Evolutionary conservation across 1,139 yeast genomes (phyloP).

Genomic region (Yamadazyma triangularis): DNA sequence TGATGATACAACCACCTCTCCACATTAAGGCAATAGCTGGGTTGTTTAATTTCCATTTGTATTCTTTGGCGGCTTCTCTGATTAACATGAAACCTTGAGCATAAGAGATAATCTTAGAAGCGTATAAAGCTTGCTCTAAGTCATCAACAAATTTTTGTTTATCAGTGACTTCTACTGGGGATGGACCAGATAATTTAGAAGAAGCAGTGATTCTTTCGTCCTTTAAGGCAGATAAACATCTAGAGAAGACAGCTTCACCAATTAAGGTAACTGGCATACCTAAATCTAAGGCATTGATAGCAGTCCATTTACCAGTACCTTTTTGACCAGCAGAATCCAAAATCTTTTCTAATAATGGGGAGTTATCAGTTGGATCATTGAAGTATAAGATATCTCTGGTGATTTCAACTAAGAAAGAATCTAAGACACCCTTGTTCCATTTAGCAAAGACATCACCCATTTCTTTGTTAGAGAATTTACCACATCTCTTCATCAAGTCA

Average conservation of each 20-base stretch:
- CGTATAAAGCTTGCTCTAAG: conserved; percentile 97
- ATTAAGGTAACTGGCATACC: conserved; percentile 98
- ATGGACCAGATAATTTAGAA: conserved; percentile 73
- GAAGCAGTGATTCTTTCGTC: conserved; percentile 87
- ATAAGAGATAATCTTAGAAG: conserved; percentile 96
- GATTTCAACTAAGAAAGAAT: conserved; percentile 94
- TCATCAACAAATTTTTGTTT: conserved; percentile 82
- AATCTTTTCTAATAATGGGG: conserved; percentile 93
- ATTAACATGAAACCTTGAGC: conserved; percentile 99
- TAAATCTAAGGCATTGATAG: conserved; percentile 93
- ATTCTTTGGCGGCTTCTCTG: conserved; percentile 96
- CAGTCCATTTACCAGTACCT: conserved; percentile 99
- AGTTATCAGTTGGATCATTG: conserved; percentile 82
- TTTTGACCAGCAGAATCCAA: conserved; percentile 97
- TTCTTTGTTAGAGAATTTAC: conserved; percentile 86
- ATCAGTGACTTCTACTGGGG: conserved; percentile 57
- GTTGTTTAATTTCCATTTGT: conserved; percentile 95
- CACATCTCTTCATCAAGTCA: conserved; percentile 91
- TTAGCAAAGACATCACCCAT: conserved; percentile 86
- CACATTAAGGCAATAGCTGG: conserved; percentile 99
- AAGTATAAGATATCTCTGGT: conserved; percentile 90
- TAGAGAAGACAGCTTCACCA: conserved; percentile 97
- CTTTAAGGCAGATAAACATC: conserved; percentile 93
- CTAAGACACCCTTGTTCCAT: conserved; percentile 98
- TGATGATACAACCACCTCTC: conserved; percentile 99